Conservation (phyloP, 306 rosid species). For the Fragaria nilgerrensis region DNA sequence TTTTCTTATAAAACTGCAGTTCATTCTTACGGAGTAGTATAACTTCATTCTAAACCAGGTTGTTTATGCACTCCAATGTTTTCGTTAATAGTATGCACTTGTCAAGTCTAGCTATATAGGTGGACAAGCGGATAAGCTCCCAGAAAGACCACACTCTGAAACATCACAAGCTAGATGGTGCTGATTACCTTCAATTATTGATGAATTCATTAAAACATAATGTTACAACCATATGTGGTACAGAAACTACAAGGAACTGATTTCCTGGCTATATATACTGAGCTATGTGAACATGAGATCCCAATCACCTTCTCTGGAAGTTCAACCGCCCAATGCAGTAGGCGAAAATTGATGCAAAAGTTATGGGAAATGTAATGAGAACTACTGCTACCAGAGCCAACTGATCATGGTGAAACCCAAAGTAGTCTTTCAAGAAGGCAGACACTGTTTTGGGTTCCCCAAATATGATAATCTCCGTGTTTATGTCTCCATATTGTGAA, state of each 20-base stretch:
- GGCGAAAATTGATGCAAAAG: constrained; percentile 35
- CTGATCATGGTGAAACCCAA: constrained; percentile 35
- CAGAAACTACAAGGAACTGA: neutral
- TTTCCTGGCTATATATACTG: neutral
- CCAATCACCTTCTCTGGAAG: constrained; percentile 28
- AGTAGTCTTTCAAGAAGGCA: constrained; percentile 39
- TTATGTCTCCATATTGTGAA: constrained; percentile 56
- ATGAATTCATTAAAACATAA: neutral
- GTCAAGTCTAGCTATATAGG: neutral
- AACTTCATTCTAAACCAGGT: neutral
- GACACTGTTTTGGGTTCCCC: constrained; percentile 32
- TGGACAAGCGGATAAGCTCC: neutral
- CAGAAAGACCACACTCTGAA: neutral
- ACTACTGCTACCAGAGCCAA: constrained; percentile 32
- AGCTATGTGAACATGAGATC: neutral
- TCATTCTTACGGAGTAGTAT: neutral
- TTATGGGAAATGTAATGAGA: constrained; percentile 34
- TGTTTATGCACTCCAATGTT: neutral
- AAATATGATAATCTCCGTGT: constrained; percentile 24
- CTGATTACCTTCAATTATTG: neutral
- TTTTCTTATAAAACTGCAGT: no score
- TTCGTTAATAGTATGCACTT: neutral
- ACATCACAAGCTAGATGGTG: neutral
- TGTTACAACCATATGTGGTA: neutral
- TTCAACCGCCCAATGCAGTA: constrained; percentile 31